Base-by-base conservation (phyloP, 176 grass and related monocot genomes). In the Hordeum marinum region DNA sequence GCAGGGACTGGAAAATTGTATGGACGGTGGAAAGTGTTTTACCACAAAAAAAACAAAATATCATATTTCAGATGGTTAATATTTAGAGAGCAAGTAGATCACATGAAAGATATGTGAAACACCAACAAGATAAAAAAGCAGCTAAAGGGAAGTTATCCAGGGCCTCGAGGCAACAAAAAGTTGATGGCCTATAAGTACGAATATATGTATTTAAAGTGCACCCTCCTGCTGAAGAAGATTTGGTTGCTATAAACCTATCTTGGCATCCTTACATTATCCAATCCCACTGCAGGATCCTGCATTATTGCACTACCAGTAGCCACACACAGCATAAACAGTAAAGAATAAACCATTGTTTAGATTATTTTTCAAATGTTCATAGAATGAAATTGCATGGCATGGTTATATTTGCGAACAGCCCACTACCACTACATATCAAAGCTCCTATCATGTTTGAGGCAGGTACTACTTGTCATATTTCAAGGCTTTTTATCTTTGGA, bases 401-500 rank as follows among this genome's bases (percentile, higher is more conserved):
- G 46, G 31, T 58, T 76, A 67, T 80, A 68, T 77, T 40, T 82
- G 9, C 59, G 13, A 39, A 66, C 35, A 75, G 68, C 63, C 46
- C n/a, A 50, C n/a, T n/a, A n/a, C n/a, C n/a, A n/a, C 10, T 65
- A 14, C 85, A 61, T 60, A 34, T 61, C 24, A 41, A 72, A 31
- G 34, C n/a, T 42, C 32, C 80, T 59, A 59, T 9, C 65, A 7
- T 37, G 13, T 32, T 27, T 75, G 23, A 27, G 18, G n/a, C 59
- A 39, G 63, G 68, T 40, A 32, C 18, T 75, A 46, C 13, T 34
- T 34, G 31, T 40, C 61, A 77, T 77, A 77, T 55, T 55, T 52
- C 48, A 79, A 39, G 26, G 7, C 26, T 71, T 83, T 83, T 73
- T 60, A 87, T 79, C 25, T 58, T 43, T 45, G 10, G 10, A 70